A percentile compares a stretch with the other conserved stretches of the same genome.
Conservation (phyloP, 2,329 filamentous ascomycete genomes). For the Domatiomyces catenatus region DNA sequence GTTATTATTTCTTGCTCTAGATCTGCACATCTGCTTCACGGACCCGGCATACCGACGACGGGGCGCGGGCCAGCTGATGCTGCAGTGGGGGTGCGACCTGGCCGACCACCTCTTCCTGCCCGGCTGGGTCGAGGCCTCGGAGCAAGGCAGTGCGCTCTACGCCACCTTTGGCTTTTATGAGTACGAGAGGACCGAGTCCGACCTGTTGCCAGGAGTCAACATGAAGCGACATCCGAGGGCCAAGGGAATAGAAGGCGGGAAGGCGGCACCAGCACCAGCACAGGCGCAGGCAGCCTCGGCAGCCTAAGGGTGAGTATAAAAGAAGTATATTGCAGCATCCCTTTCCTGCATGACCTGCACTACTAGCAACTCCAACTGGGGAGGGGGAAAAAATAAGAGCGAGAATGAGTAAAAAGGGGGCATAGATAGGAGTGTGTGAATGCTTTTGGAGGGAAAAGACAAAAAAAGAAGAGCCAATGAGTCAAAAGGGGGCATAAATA, state of each 20-base stretch:
- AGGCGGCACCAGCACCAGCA: background rate
- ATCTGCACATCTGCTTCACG: conserved; percentile 7
- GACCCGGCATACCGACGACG: conserved; percentile 22
- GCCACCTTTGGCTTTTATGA: conserved; percentile 17
- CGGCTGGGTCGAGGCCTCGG: conserved; percentile 25
- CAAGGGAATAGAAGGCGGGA: background rate
- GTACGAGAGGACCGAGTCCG: background rate
- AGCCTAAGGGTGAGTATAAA: too few species aligned
- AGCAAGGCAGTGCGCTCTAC: conserved; percentile 24
- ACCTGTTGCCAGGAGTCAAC: background rate
- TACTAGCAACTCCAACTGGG: too few species aligned
- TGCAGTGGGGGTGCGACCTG: conserved; percentile 21
- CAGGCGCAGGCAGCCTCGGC: too few species aligned
- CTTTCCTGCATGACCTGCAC: too few species aligned
- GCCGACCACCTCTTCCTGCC: conserved; percentile 23
- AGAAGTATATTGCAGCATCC: too few species aligned
- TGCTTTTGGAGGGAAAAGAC: too few species aligned
- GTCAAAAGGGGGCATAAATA: too few species aligned
- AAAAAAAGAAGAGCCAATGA: too few species aligned
- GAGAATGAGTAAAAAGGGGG: too few species aligned
- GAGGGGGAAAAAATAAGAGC: too few species aligned
- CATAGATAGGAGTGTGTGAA: too few species aligned
- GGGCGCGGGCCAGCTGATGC: conserved; percentile 24
- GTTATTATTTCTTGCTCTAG: conserved; percentile 5
- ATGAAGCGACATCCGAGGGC: background rate